These are phyloP conservation scores for Neonectria sp. DNA, from an alignment of 2,329 filamentous ascomycete genomes.

Conservation along the genomic window DNA sequence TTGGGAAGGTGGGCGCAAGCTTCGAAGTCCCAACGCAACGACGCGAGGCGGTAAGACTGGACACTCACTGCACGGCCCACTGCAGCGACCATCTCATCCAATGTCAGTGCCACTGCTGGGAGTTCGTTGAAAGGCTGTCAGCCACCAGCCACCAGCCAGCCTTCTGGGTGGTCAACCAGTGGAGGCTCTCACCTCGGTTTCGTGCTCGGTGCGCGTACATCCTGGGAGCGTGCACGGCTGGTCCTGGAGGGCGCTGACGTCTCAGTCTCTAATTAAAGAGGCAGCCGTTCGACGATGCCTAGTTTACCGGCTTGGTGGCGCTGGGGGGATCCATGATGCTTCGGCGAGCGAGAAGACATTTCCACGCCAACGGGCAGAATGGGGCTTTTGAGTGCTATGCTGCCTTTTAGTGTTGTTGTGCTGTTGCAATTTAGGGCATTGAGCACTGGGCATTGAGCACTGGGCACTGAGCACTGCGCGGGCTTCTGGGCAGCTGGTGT, in stretches of 20 bases:
- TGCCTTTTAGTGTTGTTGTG: slow-evolving; percentile 14
- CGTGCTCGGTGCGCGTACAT: slow-evolving; percentile 15
- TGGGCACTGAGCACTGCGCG: no score
- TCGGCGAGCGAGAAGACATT: slow-evolving; percentile 9
- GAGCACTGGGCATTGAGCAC: no score
- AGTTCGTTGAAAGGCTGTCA: not conserved
- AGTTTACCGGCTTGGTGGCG: slow-evolving; percentile 3
- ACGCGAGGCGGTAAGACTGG: no score
- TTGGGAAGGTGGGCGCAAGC: slow-evolving; percentile 7
- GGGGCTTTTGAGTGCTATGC: slow-evolving; percentile 16
- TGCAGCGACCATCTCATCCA: no score
- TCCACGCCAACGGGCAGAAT: slow-evolving; percentile 17
- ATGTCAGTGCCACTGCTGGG: no score
- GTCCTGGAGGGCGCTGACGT: slow-evolving; percentile 17
- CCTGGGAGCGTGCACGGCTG: not conserved
- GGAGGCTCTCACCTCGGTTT: slow-evolving; percentile 5
- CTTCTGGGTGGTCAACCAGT: not conserved
- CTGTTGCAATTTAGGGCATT: not conserved
- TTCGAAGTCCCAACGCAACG: no score
- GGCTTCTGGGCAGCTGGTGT: not conserved
- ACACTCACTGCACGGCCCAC: not conserved
- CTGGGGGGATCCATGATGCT: slow-evolving; percentile 5
- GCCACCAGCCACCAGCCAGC: not conserved
- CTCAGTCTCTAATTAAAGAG: slow-evolving; percentile 23
- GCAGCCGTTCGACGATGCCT: slow-evolving; percentile 18